A percentile compares a stretch with the other conserved stretches of the same genome.
Evolutionary conservation across 2,329 filamentous ascomycete genomes (phyloP).

Genomic region (Madurella mycetomatis): DNA sequence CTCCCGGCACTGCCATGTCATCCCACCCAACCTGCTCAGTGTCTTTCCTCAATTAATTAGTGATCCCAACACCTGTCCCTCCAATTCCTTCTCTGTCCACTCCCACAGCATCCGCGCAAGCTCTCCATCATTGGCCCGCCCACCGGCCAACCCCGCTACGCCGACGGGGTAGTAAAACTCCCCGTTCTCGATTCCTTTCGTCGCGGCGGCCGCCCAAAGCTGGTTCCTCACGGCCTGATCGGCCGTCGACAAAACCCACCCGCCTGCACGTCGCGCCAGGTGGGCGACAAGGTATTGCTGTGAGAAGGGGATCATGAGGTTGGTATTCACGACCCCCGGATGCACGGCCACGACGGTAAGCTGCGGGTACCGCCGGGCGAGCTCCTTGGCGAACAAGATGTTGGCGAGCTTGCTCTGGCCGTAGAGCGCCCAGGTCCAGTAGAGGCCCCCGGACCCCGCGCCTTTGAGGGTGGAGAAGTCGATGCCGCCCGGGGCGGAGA

Average conservation of each 20-base stretch:
- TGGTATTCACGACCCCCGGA: constrained; percentile 29
- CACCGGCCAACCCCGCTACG: constrained; percentile 16
- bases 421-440: constrained; percentile 25
- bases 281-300: not conserved
- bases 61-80: constrained; percentile 12
- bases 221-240: constrained; percentile 38
- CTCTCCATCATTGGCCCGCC: constrained; percentile 22
- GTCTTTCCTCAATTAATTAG: too few relatives aligned
- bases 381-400: constrained; percentile 29
- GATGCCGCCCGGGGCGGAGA: constrained; percentile 12
- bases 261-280: not conserved
- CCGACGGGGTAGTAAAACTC: constrained; percentile 35
- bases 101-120: constrained; percentile 29
- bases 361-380: constrained; percentile 28
- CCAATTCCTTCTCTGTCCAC: constrained; percentile 32
- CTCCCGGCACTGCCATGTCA: too few relatives aligned
- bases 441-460: not conserved
- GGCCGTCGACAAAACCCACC: not conserved
- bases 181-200: constrained; percentile 25
- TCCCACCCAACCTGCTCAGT: too few relatives aligned
- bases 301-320: constrained; percentile 14
- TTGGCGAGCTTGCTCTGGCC: constrained; percentile 36
- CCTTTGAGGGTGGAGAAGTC: constrained; percentile 8
- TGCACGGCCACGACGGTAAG: constrained; percentile 27
- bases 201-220: constrained; percentile 39